phyloP scores from a whole-genome alignment of 495 filamentous ascomycete species.

The Echria macrotheca region DNA sequence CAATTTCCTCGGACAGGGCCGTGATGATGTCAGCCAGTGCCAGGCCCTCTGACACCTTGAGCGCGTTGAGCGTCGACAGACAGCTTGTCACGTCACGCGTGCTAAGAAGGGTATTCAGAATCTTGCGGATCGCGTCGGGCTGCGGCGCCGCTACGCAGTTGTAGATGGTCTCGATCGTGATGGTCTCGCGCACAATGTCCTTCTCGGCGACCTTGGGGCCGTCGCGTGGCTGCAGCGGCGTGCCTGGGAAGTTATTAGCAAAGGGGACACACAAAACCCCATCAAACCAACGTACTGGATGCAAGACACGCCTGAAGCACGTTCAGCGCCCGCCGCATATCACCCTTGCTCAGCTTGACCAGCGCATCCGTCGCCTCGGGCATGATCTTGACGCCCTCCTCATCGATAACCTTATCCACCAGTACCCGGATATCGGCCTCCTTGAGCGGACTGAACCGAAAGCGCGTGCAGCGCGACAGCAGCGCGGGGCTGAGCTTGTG shows the following conservation, averaged over 20 bases:
- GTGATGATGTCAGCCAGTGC: conserved; percentile 92
- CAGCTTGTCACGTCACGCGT: conserved; percentile 83
- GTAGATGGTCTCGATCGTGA: conserved; percentile 90
- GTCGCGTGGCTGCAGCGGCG: conserved; percentile 63
- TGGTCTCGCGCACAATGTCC: conserved; percentile 67
- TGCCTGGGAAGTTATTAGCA: conserved; percentile 40
- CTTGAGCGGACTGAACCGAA: conserved; percentile 91
- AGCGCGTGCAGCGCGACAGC: conserved; percentile 88
- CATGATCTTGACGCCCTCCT: conserved; percentile 79
- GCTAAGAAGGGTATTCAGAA: conserved; percentile 72
- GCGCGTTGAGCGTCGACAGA: conserved; percentile 74
- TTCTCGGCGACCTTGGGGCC: conserved; percentile 52
- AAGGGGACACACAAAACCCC: background rate
- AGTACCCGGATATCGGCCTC: conserved; percentile 74
- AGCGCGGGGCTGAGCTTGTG: conserved; percentile 96
- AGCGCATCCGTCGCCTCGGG: conserved; percentile 72
- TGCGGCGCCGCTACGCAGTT: conserved; percentile 96
- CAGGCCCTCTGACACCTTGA: conserved; percentile 82
- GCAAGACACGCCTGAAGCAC: conserved; percentile 96
- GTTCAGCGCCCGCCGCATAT: conserved; percentile 93
- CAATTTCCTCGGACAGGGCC: conserved; percentile 73
- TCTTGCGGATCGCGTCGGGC: conserved; percentile 79
- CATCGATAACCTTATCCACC: conserved; percentile 84
- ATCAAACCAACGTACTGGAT: conserved; percentile 60
- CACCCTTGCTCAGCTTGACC: conserved; percentile 83